phyloP scores from a whole-genome alignment of 345 rosid species.

The Sonneratia caseolaris region DNA sequence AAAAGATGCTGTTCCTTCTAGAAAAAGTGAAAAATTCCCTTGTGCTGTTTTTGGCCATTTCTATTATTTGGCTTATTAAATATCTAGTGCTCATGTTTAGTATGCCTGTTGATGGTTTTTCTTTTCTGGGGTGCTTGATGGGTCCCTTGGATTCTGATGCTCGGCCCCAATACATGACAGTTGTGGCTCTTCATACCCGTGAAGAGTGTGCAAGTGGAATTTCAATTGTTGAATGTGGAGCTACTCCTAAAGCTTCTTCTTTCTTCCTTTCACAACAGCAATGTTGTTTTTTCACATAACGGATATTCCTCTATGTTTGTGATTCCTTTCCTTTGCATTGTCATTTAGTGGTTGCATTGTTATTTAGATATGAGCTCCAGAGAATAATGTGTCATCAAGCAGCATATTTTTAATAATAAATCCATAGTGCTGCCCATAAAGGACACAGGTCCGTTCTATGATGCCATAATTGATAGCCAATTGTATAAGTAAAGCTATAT shows the following conservation, averaged over 20 bases:
- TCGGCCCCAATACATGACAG: conserved; percentile 25
- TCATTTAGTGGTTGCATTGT: conserved; percentile 2
- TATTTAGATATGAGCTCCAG: neutral
- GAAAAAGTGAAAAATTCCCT: conserved; percentile 6
- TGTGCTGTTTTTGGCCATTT: conserved; percentile 14
- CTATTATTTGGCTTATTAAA: neutral
- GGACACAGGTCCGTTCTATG: neutral
- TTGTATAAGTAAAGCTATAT: neutral
- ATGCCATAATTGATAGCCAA: conserved; percentile 1
- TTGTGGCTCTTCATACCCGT: conserved; percentile 30
- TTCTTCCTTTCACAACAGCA: conserved; percentile 5
- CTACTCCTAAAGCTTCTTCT: conserved; percentile 10
- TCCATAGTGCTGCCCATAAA: neutral
- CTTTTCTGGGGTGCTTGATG: conserved; percentile 14
- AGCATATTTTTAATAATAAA: neutral
- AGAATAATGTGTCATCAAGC: conserved; percentile 3
- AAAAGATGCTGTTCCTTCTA: conserved; percentile 30
- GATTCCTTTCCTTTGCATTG: conserved; percentile 16
- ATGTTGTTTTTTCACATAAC: conserved; percentile 32
- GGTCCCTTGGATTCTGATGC: conserved; percentile 48
- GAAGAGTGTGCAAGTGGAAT: conserved; percentile 42
- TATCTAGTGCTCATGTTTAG: conserved; percentile 16
- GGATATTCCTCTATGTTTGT: conserved; percentile 29
- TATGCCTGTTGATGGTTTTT: conserved; percentile 8
- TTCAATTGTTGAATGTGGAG: conserved; percentile 33